Percentiles rank a stretch among this genome's conserved stretches.
Evolutionary conservation across 2,329 filamentous ascomycete genomes (phyloP).

Genomic region (Neofusicoccum parvum): DNA sequence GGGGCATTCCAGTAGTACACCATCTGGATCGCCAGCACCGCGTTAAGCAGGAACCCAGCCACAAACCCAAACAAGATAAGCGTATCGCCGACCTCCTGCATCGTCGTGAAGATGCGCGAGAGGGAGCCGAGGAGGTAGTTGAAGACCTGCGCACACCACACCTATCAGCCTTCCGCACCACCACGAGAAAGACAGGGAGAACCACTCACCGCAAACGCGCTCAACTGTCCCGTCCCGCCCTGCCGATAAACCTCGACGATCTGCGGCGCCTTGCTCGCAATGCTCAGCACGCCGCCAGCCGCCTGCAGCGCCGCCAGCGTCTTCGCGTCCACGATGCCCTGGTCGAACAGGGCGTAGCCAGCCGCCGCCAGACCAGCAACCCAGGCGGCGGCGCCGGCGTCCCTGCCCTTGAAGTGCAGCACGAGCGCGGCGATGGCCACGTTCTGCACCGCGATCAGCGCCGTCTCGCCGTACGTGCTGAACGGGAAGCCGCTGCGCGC

Average conservation of each 20-base stretch:
- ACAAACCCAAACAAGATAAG: slow-evolving; percentile 94
- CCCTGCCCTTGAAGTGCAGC: slow-evolving; percentile 75
- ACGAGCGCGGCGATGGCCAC: slow-evolving; percentile 86
- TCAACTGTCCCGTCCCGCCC: slow-evolving; percentile 91
- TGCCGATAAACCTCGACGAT: slow-evolving; percentile 83
- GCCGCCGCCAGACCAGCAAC: slow-evolving; percentile 73
- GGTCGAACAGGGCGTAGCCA: slow-evolving; percentile 70
- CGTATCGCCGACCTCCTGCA: slow-evolving; percentile 96
- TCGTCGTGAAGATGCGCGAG: slow-evolving; percentile 93
- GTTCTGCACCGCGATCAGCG: slow-evolving; percentile 89
- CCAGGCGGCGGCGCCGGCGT: slow-evolving; percentile 71
- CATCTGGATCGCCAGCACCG: slow-evolving; percentile 86
- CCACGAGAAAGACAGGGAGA: neutral
- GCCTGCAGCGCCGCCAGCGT: slow-evolving; percentile 77
- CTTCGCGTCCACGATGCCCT: slow-evolving; percentile 65
- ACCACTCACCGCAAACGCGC: slow-evolving; percentile 85
- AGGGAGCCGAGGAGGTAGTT: slow-evolving; percentile 95
- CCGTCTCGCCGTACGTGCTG: slow-evolving; percentile 94
- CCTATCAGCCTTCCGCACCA: slow-evolving; percentile 16
- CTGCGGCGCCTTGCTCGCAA: slow-evolving; percentile 92
- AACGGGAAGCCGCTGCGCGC: slow-evolving; percentile 89
- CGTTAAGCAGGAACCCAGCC: slow-evolving; percentile 87
- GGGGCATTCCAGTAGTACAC: slow-evolving; percentile 89
- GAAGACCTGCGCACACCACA: slow-evolving; percentile 69
- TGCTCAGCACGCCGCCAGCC: slow-evolving; percentile 76